phyloP scores from a whole-genome alignment of 257 asterid species.

The Jaltomata sinuosa region DNA sequence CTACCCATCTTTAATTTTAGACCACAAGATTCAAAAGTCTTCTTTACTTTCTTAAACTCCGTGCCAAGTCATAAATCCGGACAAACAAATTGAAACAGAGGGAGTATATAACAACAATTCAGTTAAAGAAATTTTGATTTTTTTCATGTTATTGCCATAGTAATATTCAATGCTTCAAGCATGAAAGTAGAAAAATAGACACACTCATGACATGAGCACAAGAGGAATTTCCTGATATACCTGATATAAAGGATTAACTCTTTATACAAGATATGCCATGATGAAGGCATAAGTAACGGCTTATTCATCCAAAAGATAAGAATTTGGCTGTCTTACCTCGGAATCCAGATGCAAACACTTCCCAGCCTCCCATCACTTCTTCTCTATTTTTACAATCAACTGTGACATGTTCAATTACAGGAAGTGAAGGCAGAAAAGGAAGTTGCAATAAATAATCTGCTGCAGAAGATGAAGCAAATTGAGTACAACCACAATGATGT shows the following conservation, averaged over 20 bases:
- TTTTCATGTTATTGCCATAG: background rate
- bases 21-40: too few relatives aligned
- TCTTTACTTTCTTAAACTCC: too few relatives aligned
- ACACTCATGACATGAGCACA: background rate
- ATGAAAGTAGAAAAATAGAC: background rate
- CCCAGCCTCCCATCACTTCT: background rate
- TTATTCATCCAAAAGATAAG: background rate
- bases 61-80: too few relatives aligned
- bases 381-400: background rate
- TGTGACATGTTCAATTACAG: background rate
- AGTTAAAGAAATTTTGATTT: background rate
- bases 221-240: background rate
- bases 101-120: background rate
- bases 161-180: background rate
- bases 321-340: background rate
- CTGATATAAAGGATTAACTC: background rate
- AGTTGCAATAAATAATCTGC: slow-evolving; percentile 5
- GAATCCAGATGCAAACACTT: background rate
- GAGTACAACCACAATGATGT: background rate
- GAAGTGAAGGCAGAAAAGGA: slow-evolving; percentile 10
- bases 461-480: slow-evolving; percentile 8
- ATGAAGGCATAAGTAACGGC: background rate
- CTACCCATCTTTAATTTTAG: too few relatives aligned
- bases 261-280: background rate
- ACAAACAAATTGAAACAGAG: too few relatives aligned